Conservation (phyloP, 768 basidiomycete genomes). For the Phanerochaete carnosa region DNA sequence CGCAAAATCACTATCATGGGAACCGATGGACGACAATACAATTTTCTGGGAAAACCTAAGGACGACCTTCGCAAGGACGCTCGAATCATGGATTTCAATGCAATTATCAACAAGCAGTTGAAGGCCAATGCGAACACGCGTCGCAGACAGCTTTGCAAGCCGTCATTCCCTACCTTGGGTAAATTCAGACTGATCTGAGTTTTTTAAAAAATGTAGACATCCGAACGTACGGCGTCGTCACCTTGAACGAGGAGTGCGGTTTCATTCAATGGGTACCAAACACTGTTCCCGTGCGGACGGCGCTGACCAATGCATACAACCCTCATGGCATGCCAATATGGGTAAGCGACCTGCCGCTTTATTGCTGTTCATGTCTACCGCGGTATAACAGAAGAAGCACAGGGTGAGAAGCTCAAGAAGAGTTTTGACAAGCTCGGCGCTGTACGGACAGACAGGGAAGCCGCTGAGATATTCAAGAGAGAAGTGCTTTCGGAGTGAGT, state of each 20-base stretch:
- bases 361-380: background rate
- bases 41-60: slow-evolving; percentile 94
- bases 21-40: slow-evolving; percentile 79
- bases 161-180: background rate
- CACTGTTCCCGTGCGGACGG: slow-evolving; percentile 76
- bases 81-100: slow-evolving; percentile 95
- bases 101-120: slow-evolving; percentile 94
- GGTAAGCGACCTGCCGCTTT: background rate
- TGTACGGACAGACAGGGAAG: slow-evolving; percentile 39
- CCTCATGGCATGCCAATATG: slow-evolving; percentile 48
- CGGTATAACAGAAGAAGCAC: background rate
- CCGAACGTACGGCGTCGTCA: slow-evolving; percentile 97
- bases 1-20: slow-evolving; percentile 86
- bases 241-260: slow-evolving; percentile 95
- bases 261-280: slow-evolving; percentile 99
- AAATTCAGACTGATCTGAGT: background rate
- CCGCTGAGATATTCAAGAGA: slow-evolving; percentile 45
- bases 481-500: slow-evolving; percentile 60
- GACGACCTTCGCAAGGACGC: slow-evolving; percentile 98
- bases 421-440: slow-evolving; percentile 51
- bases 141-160: slow-evolving; percentile 82
- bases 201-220: slow-evolving; percentile 53
- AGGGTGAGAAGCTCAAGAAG: background rate
- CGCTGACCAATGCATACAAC: slow-evolving; percentile 69
- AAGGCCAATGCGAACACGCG: slow-evolving; percentile 94